Conservation (phyloP, 2,329 filamentous ascomycete genomes). For the Aspergillus oerlinghausenensis region DNA sequence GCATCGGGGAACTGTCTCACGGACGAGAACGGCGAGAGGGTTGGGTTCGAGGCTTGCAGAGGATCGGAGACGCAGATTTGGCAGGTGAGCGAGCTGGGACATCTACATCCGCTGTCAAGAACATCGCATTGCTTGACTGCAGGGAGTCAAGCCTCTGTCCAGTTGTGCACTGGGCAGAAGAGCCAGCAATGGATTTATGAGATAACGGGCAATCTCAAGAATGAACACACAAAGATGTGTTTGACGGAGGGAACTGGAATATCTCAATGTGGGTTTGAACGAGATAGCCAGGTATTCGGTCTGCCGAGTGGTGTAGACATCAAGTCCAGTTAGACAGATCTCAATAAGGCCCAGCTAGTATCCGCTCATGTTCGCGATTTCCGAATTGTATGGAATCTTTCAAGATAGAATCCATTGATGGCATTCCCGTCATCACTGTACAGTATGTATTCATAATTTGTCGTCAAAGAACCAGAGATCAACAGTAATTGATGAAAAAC, state of each 20-base stretch:
- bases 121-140: slow-evolving; percentile 30
- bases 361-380: background rate
- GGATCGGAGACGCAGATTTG: slow-evolving; percentile 43
- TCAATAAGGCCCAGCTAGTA: background rate
- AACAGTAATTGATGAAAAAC: too few relatives aligned
- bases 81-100: slow-evolving; percentile 31
- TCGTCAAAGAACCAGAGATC: background rate
- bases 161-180: slow-evolving; percentile 14
- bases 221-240: slow-evolving; percentile 29
- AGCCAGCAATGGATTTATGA: slow-evolving; percentile 42
- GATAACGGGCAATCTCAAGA: slow-evolving; percentile 43
- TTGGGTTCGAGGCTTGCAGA: slow-evolving; percentile 36
- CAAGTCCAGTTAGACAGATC: background rate
- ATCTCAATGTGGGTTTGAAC: slow-evolving; percentile 32
- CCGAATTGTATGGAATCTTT: background rate
- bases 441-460: too few relatives aligned
- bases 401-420: background rate
- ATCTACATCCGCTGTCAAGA: slow-evolving; percentile 37
- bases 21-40: slow-evolving; percentile 17
- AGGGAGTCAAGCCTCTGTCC: slow-evolving; percentile 10
- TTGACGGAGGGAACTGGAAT: slow-evolving; percentile 35
- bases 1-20: slow-evolving; percentile 43
- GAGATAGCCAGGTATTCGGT: slow-evolving; percentile 45
- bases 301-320: slow-evolving; percentile 39
- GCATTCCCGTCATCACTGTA: too few relatives aligned